These are phyloP conservation scores for Kalanchoe fedtschenkoi DNA, from an alignment of 164 flowering plant species.

Conservation along the genomic window DNA sequence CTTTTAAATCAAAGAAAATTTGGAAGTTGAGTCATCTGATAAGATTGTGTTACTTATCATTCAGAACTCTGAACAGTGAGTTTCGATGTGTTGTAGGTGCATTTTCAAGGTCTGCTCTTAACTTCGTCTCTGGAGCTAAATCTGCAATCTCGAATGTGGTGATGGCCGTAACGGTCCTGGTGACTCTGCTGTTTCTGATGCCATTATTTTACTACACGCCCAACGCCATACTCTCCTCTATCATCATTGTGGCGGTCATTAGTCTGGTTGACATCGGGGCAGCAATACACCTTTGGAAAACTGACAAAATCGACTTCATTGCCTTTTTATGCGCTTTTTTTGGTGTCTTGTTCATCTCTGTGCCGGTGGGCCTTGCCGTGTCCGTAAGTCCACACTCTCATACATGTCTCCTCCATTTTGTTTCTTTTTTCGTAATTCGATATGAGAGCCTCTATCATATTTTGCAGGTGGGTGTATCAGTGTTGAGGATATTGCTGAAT, in stretches of 20 bases:
- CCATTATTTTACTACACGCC: constrained; percentile 63
- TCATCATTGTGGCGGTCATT: constrained; percentile 55
- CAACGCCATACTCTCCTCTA: constrained; percentile 45
- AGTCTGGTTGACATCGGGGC: constrained; percentile 50
- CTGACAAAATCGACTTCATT: constrained; percentile 57
- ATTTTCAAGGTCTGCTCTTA: constrained; percentile 59
- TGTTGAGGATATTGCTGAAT: constrained; percentile 73
- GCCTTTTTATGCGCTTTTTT: constrained; percentile 55
- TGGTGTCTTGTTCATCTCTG: constrained; percentile 65
- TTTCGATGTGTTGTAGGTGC: too few relatives aligned
- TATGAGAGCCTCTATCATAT: neutral
- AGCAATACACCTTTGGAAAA: constrained; percentile 39
- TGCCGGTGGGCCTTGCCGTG: constrained; percentile 50
- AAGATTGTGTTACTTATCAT: too few relatives aligned
- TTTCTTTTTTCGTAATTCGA: too few relatives aligned
- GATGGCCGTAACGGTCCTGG: constrained; percentile 46
- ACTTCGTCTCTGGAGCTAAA: constrained; percentile 61
- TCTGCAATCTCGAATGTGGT: constrained; percentile 52
- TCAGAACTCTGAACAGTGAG: too few relatives aligned
- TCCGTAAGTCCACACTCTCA: constrained; percentile 24
- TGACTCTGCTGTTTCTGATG: constrained; percentile 60
- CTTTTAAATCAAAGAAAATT: neutral
- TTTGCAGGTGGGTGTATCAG: constrained; percentile 73
- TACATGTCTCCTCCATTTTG: neutral
- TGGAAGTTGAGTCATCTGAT: neutral